Conservation (phyloP, 768 basidiomycete genomes). For the Hortiboletus flavorubellus region DNA sequence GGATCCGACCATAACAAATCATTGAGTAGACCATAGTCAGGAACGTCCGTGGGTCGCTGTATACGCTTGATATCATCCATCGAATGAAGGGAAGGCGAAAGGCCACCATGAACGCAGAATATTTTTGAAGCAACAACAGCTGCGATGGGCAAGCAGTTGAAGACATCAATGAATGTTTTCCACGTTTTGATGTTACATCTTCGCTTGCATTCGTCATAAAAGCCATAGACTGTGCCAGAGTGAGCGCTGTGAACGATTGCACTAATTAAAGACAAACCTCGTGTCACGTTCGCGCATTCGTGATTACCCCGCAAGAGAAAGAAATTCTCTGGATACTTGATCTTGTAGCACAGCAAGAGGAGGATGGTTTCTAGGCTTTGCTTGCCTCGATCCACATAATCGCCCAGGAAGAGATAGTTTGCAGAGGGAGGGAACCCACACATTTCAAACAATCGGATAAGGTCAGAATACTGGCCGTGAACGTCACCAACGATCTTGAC, state of each 20-base stretch:
- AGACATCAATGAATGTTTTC: constrained; percentile 99
- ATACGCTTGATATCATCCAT: constrained; percentile 99
- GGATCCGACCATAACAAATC: constrained; percentile 99
- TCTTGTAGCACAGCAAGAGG: constrained; percentile 96
- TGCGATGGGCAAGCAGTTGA: constrained; percentile 98
- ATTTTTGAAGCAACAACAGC: constrained; percentile 99
- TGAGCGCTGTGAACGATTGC: constrained; percentile 19
- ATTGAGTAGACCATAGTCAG: constrained; percentile 95
- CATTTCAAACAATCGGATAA: constrained; percentile 99
- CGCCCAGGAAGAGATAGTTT: constrained; percentile 98
- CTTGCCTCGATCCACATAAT: constrained; percentile 98
- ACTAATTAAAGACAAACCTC: constrained; percentile 57
- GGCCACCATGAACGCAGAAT: constrained; percentile 97
- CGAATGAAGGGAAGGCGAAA: constrained; percentile 86
- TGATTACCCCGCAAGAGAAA: constrained; percentile 97
- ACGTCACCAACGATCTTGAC: constrained; percentile 99
- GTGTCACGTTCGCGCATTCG: constrained; percentile 98
- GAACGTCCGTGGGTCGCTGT: constrained; percentile 96
- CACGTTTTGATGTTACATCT: constrained; percentile 99
- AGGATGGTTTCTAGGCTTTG: constrained; percentile 98
- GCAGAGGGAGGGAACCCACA: constrained; percentile 97
- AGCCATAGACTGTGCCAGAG: constrained; percentile 78
- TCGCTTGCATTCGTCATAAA: constrained; percentile 99
- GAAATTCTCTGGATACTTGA: constrained; percentile 99
- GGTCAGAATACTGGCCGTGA: constrained; percentile 97